phyloP scores from a whole-genome alignment of 805 yeast species.

The Candida easanensis region DNA sequence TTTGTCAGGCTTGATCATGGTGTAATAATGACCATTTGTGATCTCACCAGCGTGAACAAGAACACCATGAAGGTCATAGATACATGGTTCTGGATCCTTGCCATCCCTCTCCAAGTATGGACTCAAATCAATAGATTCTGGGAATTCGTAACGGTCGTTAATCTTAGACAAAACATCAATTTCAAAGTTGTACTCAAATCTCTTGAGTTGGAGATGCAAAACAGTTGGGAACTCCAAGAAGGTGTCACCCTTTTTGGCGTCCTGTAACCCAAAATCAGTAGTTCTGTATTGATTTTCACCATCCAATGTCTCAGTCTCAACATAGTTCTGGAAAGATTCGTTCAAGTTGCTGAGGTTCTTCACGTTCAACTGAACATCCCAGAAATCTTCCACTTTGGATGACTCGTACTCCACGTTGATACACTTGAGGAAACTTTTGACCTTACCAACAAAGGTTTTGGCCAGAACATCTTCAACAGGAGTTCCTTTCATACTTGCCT shows the following conservation, averaged over 20 bases:
- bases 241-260: conserved; percentile 94
- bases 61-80: conserved; percentile 86
- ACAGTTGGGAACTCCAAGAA: conserved; percentile 91
- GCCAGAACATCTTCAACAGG: conserved; percentile 70
- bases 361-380: conserved; percentile 97
- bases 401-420: conserved; percentile 91
- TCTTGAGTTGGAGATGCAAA: conserved; percentile 84
- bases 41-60: conserved; percentile 95
- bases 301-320: conserved; percentile 81
- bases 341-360: conserved; percentile 71
- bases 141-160: conserved; percentile 89
- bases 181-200: conserved; percentile 92
- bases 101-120: conserved; percentile 66
- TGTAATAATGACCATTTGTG: conserved; percentile 94
- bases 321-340: conserved; percentile 80
- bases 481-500: conserved; percentile 87
- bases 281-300: conserved; percentile 98
- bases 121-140: conserved; percentile 73
- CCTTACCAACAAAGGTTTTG: conserved; percentile 90
- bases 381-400: conserved; percentile 87
- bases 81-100: conserved; percentile 52
- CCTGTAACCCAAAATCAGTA: conserved; percentile 85
- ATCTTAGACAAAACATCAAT: conserved; percentile 86
- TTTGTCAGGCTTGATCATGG: conserved; percentile 79
- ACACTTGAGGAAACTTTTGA: conserved; percentile 93